These are phyloP conservation scores for Colletotrichum sansevieriae DNA, from an alignment of 2,329 filamentous ascomycete genomes.

Conservation along the genomic window DNA sequence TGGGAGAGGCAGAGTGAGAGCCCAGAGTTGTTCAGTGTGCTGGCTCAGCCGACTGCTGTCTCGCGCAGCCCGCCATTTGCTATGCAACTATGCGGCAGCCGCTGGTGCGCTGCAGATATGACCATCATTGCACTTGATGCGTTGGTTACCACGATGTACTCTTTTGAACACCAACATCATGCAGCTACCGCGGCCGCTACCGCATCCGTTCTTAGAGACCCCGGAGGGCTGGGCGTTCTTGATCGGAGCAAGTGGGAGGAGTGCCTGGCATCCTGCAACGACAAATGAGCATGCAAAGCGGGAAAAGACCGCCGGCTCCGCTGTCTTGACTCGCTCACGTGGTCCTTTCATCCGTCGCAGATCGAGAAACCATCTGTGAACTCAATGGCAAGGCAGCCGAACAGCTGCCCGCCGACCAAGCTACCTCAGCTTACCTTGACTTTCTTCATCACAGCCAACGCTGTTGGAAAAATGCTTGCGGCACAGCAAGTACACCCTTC, in stretches of 20 bases:
- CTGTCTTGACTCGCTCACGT: slow-evolving; percentile 40
- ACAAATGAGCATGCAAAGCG: slow-evolving; percentile 10
- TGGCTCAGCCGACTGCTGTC: slow-evolving; percentile 13
- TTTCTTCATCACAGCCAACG: slow-evolving; percentile 11
- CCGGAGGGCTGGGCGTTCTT: slow-evolving; percentile 22
- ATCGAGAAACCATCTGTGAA: slow-evolving; percentile 20
- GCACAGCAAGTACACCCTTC: background rate
- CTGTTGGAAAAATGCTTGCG: background rate
- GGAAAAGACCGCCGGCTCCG: slow-evolving; percentile 17
- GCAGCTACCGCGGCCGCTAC: slow-evolving; percentile 27
- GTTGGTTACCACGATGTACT: slow-evolving; percentile 21
- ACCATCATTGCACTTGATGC: slow-evolving; percentile 22
- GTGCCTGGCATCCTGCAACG: slow-evolving; percentile 12
- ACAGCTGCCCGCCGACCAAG: slow-evolving; percentile 4
- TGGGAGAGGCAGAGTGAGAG: background rate
- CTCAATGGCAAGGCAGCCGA: slow-evolving; percentile 20
- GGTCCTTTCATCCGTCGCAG: slow-evolving; percentile 24
- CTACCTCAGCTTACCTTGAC: background rate
- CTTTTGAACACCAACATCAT: slow-evolving; percentile 34
- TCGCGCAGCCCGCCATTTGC: slow-evolving; percentile 7
- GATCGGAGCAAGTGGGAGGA: slow-evolving; percentile 22
- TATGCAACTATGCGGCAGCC: slow-evolving; percentile 21
- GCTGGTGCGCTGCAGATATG: slow-evolving; percentile 19
- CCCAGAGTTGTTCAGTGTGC: slow-evolving; percentile 24
- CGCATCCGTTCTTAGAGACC: slow-evolving; percentile 33